These are phyloP conservation scores for Vigna trinervia DNA, from an alignment of 306 rosid species.

Conservation along the genomic window DNA sequence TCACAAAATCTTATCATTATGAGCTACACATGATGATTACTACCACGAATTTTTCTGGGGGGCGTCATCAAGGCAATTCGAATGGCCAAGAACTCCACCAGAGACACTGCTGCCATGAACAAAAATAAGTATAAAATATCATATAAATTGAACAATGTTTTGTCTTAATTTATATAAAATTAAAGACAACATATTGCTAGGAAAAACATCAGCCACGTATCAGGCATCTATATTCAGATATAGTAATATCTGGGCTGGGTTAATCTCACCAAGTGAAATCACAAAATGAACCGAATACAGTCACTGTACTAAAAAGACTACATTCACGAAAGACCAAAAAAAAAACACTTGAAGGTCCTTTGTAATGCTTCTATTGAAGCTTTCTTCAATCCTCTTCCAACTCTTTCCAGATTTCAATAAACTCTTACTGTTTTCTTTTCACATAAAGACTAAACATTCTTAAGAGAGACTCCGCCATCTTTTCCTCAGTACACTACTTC, in stretches of 20 bases:
- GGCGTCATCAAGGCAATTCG: constrained; percentile 49
- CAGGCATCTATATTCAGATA: constrained; percentile 10
- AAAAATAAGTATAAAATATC: constrained; percentile 44
- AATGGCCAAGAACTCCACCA: constrained; percentile 52
- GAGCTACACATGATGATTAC: constrained; percentile 39
- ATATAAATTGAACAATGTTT: constrained; percentile 29
- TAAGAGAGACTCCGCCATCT: constrained; percentile 3
- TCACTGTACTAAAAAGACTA: not conserved
- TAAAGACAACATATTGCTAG: not conserved
- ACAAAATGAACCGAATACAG: constrained; percentile 7
- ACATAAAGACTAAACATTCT: not conserved
- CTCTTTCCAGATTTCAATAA: not conserved
- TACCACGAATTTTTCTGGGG: constrained; percentile 45
- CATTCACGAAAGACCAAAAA: not conserved
- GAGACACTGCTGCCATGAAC: constrained; percentile 46
- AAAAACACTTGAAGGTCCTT: not conserved
- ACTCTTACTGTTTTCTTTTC: not conserved
- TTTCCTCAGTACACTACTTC: constrained; percentile 19
- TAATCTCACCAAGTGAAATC: not conserved
- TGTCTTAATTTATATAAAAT: constrained; percentile 18
- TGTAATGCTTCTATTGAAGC: not conserved
- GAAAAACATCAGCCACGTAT: constrained; percentile 25
- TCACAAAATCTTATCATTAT: constrained; percentile 27
- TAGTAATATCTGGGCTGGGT: not conserved
- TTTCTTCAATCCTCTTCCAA: not conserved